Percentiles rank a stretch among this genome's conserved stretches.
Evolutionary conservation across 2,329 filamentous ascomycete genomes (phyloP).

Genomic region (Raffaelea albimanens): DNA sequence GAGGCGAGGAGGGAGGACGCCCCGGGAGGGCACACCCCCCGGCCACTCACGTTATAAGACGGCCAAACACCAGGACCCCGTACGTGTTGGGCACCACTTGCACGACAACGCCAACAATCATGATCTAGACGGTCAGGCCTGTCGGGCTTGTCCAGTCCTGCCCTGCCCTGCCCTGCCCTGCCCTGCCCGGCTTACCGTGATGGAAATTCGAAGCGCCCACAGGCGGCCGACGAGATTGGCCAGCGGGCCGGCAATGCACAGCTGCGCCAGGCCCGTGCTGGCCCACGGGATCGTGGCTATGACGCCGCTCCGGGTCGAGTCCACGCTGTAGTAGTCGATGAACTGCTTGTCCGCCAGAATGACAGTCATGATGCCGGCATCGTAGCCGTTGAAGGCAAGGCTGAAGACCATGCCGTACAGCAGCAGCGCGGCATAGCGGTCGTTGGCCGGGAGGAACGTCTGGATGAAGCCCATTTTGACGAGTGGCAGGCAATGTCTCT

Average conservation of each 20-base stretch:
- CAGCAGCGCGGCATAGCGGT: constrained; percentile 2
- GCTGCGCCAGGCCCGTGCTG: constrained; percentile 2
- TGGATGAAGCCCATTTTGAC: neutral
- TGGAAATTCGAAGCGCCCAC: constrained; percentile 3
- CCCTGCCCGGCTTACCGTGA: neutral
- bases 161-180: too few relatives aligned
- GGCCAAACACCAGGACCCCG: constrained; percentile 1
- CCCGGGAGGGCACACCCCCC: too few relatives aligned
- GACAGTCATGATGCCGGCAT: constrained; percentile 4
- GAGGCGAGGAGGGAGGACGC: neutral
- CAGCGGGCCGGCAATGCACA: constrained; percentile 2
- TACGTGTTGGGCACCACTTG: constrained; percentile 5
- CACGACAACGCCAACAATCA: constrained; percentile 2
- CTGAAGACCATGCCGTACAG: constrained; percentile 5
- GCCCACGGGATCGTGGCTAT: constrained; percentile 4
- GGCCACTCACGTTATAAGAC: constrained; percentile 1
- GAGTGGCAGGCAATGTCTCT: too few relatives aligned
- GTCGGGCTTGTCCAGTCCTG: too few relatives aligned
- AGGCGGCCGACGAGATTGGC: constrained; percentile 3
- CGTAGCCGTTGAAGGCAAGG: constrained; percentile 3
- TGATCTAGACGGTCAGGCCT: neutral
- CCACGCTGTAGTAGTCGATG: constrained; percentile 1
- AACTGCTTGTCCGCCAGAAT: constrained; percentile 4
- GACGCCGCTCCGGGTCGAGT: constrained; percentile 1
- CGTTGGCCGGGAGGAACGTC: constrained; percentile 2